Base-by-base conservation (phyloP, 768 basidiomycete genomes). In the Tylopilus plumbeoviolaceoides region DNA sequence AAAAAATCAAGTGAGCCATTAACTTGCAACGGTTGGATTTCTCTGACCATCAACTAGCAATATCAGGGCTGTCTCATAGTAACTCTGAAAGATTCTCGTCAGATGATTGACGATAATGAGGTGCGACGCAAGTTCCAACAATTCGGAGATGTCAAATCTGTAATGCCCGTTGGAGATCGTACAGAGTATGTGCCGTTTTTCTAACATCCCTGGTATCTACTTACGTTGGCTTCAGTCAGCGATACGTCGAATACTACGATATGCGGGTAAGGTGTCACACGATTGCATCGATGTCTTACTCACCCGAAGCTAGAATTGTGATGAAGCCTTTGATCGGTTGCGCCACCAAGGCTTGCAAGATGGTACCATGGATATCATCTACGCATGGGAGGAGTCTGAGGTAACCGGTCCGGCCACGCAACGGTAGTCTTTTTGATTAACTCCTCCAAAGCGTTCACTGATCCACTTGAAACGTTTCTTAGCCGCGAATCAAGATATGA, bases 191-290 rank as follows among this genome's bases (percentile, higher is more conserved):
- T 66, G 45, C 44, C 30, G 6, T 4, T 28, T 14, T 42, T 12
- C n/a, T 42, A 12, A 38, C 38, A 20, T 47, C 11, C 8, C 14
- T 35, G 20, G 23, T 50, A 30, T 30, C 10, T 48, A 25, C 54
- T 62, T n/a, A 56, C 36, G 41, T 35, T 11, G 10, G 49, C 25
- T 27, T 8, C 54, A 98, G 93, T 60, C 89, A 91, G 61, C 85
- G 90, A 53, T 84, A 90, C 58, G 88, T 98, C n/a, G 94, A 98
- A 66, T 94, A 84, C 64, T 99, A 86, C 65, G 97, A 99, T 65
- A 90, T 81, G 21, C 74, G 92, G 67, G 92, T 89, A 58, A 67
- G 83, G 60, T 4, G 7, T 18, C 3, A 39, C 44, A 17, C 35
- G 43, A 30, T 35, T 23, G 50, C 15, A 8, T 48, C 40, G 9